phyloP scores from a whole-genome alignment of 139 green algal genomes.

The Picochlorum sp. region DNA sequence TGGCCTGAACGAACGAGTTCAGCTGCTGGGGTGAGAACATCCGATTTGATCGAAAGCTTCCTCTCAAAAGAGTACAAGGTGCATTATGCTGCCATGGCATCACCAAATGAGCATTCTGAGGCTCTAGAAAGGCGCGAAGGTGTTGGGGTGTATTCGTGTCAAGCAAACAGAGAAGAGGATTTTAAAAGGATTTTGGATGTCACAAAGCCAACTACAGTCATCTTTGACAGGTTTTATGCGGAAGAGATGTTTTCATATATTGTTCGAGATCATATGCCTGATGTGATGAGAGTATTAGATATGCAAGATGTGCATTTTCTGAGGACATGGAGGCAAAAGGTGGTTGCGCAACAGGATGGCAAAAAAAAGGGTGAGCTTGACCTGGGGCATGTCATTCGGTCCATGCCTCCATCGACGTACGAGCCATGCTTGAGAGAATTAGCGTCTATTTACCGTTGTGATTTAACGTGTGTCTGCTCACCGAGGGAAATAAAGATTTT shows the following conservation, averaged over 20 bases:
- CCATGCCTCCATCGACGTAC: constrained; percentile 18
- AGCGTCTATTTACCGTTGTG: constrained; percentile 41
- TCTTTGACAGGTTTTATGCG: constrained; percentile 47
- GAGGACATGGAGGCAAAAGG: constrained; percentile 13
- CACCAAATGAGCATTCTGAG: constrained; percentile 16
- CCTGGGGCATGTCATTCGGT: constrained; percentile 13
- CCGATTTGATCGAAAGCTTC: constrained; percentile 8
- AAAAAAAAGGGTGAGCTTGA: not conserved
- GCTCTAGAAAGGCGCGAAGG: constrained; percentile 1
- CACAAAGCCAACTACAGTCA: constrained; percentile 8
- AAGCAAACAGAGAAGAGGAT: constrained; percentile 23
- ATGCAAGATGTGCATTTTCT: constrained; percentile 57
- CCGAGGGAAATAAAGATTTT: constrained; percentile 39
- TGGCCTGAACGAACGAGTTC: constrained; percentile 26
- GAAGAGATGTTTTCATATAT: constrained; percentile 50
- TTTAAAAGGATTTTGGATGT: constrained; percentile 14
- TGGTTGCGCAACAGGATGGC: not conserved
- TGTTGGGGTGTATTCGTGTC: not conserved
- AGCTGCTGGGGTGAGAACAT: constrained; percentile 22
- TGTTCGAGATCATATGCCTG: constrained; percentile 26
- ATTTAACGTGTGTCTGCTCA: constrained; percentile 55
- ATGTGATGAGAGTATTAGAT: constrained; percentile 42
- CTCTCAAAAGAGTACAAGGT: constrained; percentile 1
- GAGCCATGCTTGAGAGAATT: constrained; percentile 37
- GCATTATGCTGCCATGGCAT: not conserved